phyloP scores from a whole-genome alignment of 257 asterid species.

The Solanum etuberosum region DNA sequence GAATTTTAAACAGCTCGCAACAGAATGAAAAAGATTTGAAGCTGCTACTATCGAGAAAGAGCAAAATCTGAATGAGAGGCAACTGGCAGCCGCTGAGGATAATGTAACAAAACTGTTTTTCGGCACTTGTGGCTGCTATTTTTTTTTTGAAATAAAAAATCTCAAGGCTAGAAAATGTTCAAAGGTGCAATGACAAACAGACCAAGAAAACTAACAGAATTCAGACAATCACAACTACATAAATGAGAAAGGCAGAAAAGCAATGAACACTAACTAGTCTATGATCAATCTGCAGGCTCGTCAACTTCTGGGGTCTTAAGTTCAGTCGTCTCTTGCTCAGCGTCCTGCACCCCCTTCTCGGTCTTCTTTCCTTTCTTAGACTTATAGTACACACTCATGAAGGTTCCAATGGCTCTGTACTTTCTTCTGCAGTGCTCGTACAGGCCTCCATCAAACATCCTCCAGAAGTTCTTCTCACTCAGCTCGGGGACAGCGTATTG shows the following conservation, averaged over 20 bases:
- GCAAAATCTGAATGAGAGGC: too few relatives aligned
- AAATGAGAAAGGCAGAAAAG: background rate
- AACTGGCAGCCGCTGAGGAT: too few relatives aligned
- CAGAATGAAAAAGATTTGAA: too few relatives aligned
- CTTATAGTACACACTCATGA: slow-evolving; percentile 95
- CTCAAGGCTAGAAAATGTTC: background rate
- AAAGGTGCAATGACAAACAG: background rate
- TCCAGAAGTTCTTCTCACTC: slow-evolving; percentile 79
- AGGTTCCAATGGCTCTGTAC: slow-evolving; percentile 78
- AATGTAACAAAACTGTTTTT: too few relatives aligned
- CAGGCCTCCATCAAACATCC: slow-evolving; percentile 86
- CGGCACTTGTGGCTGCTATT: too few relatives aligned
- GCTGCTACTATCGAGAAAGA: too few relatives aligned
- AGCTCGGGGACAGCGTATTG: slow-evolving; percentile 93
- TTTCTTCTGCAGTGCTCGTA: slow-evolving; percentile 72
- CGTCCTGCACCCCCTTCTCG: slow-evolving; percentile 93
- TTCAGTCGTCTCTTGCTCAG: slow-evolving; percentile 82
- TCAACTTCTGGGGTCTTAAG: slow-evolving; percentile 16
- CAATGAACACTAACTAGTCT: background rate
- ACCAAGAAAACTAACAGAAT: background rate
- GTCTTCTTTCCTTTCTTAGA: slow-evolving; percentile 95
- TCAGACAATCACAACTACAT: background rate
- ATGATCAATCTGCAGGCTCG: slow-evolving; percentile 8
- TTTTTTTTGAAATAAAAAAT: background rate
- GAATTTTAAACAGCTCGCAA: too few relatives aligned